A percentile compares a stretch with the other conserved stretches of the same genome.
Conservation (phyloP, 768 basidiomycete species). For the Omphalotus guepiniiformis region DNA sequence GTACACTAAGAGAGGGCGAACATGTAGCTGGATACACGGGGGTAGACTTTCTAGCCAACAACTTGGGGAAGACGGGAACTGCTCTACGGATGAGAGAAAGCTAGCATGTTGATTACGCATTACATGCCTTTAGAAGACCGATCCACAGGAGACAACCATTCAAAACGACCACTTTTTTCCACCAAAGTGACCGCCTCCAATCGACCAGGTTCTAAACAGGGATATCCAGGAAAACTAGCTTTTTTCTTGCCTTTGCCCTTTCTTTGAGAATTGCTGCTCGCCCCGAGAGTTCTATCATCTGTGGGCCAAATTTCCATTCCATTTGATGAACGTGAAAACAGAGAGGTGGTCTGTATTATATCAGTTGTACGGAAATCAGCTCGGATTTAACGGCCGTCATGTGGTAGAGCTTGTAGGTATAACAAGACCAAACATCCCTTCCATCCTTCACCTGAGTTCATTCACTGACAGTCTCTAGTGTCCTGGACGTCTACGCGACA, state of each 20-base stretch:
- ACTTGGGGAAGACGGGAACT: neutral
- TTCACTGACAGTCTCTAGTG: constrained; percentile 9
- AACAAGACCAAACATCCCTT: too few species aligned
- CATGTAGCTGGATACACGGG: constrained; percentile 65
- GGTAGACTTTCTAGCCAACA: too few species aligned
- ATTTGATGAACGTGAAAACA: constrained; percentile 32
- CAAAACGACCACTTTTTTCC: constrained; percentile 35
- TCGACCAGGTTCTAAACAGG: constrained; percentile 53
- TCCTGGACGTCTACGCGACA: constrained; percentile 20
- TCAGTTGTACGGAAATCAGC: too few species aligned
- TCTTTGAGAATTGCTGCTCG: constrained; percentile 7
- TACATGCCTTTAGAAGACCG: constrained; percentile 23
- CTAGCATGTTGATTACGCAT: constrained; percentile 6
- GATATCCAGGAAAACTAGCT: constrained; percentile 35
- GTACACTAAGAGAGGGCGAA: constrained; percentile 25
- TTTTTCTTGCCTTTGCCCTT: constrained; percentile 26
- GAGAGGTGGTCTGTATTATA: neutral
- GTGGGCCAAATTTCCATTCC: constrained; percentile 78
- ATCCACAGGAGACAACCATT: constrained; percentile 48
- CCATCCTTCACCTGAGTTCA: constrained; percentile 18
- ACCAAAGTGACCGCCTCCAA: constrained; percentile 54
- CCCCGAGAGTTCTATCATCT: constrained; percentile 34
- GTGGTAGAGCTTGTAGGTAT: too few species aligned
- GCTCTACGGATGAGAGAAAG: constrained; percentile 2
- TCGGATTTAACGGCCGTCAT: too few species aligned